Evolutionary conservation across 2,329 filamentous ascomycete species (phyloP), one percentile per base, ranked within the genome.

Genomic region (Leptographium procerum): DNA sequence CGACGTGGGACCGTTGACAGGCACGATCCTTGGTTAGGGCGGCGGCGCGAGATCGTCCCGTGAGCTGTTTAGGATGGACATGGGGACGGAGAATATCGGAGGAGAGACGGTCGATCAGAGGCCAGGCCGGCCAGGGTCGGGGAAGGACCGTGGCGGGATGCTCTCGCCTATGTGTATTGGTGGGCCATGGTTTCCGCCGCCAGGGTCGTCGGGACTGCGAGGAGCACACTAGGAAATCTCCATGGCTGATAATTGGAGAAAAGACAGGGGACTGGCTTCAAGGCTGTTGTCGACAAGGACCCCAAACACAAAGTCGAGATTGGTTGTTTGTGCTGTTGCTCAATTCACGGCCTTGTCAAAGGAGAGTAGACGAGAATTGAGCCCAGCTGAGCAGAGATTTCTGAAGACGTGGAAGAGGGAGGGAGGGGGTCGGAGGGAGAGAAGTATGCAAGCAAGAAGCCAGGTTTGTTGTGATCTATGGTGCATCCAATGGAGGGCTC

Each of bases 21-120:
- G 69, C 6, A 71, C 59, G 48, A 64, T 68, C 52, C 65, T 64
- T 0, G 71, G 71, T 51, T 72, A 61, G 13, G 71, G 70, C 34
- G 71, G 71, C 28, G 71, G 71, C 16, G 65, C 69, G 59, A 71
- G 66, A 55, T 69, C 65, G n/a, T 67, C 65, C 11, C 63, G 64
- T 54, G 67, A 65, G 48, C 63, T 66, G 59, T 67, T 69, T 54
- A 67, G 68, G 64, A 73, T 72, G 28, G 69, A 66, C 70, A 72
- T 71, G 2, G 71, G 70, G 40, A 68, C 67, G 11, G 71, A 36
- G 24, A 65, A 50, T 40, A 67, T 62, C 11, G 68, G 65, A 19
- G 69, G 68, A 60, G 67, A 67, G 57, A 61, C 63, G n/a, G 68
- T 66, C 11, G 63, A 59, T 9, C 61, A 58, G 51, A 52, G 60